Evolutionary conservation across 768 basidiomycete species (phyloP), one percentile per base, ranked within the genome.

Genomic region (Polyporus arcularius): DNA sequence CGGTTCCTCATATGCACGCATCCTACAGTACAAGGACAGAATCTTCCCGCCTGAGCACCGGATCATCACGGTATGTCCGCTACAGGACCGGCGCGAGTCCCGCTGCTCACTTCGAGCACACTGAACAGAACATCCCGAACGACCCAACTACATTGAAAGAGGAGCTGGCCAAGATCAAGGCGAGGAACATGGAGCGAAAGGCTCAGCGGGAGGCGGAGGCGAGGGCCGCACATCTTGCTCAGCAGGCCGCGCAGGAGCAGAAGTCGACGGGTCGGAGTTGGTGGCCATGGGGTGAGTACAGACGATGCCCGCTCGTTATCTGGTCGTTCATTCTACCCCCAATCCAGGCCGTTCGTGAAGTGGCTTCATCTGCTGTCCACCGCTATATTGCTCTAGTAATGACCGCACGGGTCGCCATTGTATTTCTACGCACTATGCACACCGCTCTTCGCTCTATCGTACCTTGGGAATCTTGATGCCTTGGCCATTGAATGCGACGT

Each of bases 161-260:
- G 62, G 90, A 92, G 69, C 73, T 92, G 48, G 85, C 85, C 32
- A 82, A 88, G 61, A 88, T 92, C 63, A 88, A 85, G 65, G 82
- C 85, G 4, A 84, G 87, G 65, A 83, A 82, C 58, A 76, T 82
- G 4, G 75, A 76, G 50, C 72, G 72, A 53, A 78, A 69, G 60
- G 72, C 77, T 42, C 78, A 82, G 46, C 76, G 78, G 56, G 78
- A 80, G 70, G 62, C 62, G 11, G 62, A 58, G 50, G 49, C 53
- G 0, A 53, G 52, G 31, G 51, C 55, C 1, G 60, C 60, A n/a
- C 46, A 48, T 31, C 11, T 38, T 30, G 52, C 52, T 14, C 39
- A 40, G 15, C 55, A 38, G 21, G 47, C 52, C 18, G 58, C 49
- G 6, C 12, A 53, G 40, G 38, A 63, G 49, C 61, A 51, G 30